phyloP scores from a whole-genome alignment of 805 yeast genomes.

The Kockiozyma suomiensis region DNA sequence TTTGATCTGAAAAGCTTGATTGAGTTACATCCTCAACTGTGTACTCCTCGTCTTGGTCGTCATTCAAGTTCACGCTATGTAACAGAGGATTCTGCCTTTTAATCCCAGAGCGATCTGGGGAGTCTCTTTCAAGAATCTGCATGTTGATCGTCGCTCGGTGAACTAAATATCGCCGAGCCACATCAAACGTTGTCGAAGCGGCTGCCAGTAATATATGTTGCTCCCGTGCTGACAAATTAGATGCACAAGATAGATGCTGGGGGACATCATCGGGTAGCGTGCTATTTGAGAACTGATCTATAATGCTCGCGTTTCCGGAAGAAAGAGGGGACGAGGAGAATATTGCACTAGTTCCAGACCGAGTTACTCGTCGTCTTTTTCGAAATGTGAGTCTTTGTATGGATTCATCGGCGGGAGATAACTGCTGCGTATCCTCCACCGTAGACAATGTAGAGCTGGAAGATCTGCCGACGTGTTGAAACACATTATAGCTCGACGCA shows the following conservation, averaged over 20 bases:
- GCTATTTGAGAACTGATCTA: neutral
- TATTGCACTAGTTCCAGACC: neutral
- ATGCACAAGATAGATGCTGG: no score
- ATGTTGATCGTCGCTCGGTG: neutral
- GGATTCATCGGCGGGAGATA: neutral
- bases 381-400: neutral
- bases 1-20: no score
- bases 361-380: neutral
- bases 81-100: neutral
- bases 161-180: constrained; percentile 2
- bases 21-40: constrained; percentile 2
- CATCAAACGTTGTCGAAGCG: constrained; percentile 4
- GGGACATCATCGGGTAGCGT: neutral
- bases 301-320: neutral
- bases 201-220: neutral
- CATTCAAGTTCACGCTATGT: neutral
- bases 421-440: constrained; percentile 1
- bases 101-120: neutral
- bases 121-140: neutral
- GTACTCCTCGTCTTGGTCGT: neutral
- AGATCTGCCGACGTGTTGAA: neutral
- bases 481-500: neutral
- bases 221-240: neutral
- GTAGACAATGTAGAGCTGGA: neutral
- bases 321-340: neutral